Evolutionary conservation across 371 early-diverging fungal species (phyloP).

Genomic region (Mucor lusitanicus): DNA sequence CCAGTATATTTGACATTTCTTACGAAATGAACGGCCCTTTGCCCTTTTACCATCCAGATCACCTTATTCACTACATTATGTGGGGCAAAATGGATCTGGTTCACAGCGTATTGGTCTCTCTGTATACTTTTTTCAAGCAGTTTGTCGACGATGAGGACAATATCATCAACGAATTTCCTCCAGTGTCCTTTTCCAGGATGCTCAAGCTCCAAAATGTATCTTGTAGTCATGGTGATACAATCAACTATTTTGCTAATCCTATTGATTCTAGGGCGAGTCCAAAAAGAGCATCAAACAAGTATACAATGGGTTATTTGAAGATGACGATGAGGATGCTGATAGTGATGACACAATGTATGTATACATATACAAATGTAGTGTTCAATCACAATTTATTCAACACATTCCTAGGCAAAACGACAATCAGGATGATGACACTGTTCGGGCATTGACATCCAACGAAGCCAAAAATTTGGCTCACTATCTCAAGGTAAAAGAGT

Average conservation of each 20-base stretch:
- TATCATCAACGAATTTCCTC: conserved; percentile 46
- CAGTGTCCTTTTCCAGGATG: conserved; percentile 53
- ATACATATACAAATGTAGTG: too few relatives aligned
- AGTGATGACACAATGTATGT: background rate
- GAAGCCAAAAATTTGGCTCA: conserved; percentile 35
- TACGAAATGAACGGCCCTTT: conserved; percentile 62
- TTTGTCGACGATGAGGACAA: conserved; percentile 50
- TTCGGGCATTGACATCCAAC: conserved; percentile 37
- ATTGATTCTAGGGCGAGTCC: background rate
- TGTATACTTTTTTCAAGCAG: conserved; percentile 53
- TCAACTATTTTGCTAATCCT: background rate
- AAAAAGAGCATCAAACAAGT: conserved; percentile 11
- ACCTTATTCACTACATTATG: conserved; percentile 72
- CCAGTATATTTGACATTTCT: conserved; percentile 59
- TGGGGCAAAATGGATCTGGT: conserved; percentile 81
- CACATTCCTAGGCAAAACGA: background rate
- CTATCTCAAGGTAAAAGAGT: conserved; percentile 40
- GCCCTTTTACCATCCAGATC: conserved; percentile 79
- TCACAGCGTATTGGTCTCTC: conserved; percentile 54
- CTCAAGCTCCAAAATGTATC: conserved; percentile 55
- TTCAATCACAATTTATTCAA: too few relatives aligned
- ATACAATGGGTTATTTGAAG: conserved; percentile 40
- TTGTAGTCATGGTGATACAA: background rate
- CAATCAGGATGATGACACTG: conserved; percentile 20
- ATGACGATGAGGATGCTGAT: conserved; percentile 17